phyloP scores from a whole-genome alignment of 2,329 filamentous ascomycete species.

The Beauveria brongniartii region DNA sequence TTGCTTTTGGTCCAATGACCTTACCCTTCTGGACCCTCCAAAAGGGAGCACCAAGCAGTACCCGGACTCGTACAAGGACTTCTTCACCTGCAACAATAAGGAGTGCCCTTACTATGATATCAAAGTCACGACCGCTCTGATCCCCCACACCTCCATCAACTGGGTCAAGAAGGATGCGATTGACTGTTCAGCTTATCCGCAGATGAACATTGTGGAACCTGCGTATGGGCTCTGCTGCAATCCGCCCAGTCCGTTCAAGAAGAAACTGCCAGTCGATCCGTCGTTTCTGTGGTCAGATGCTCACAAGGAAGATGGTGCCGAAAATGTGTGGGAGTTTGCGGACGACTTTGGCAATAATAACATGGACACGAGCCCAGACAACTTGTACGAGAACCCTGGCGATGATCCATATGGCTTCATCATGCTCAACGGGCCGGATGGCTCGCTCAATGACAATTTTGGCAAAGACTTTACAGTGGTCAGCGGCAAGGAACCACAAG shows the following conservation, averaged over 20 bases:
- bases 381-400: constrained; percentile 11
- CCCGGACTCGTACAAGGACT: not conserved
- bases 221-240: not conserved
- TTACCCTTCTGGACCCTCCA: not conserved
- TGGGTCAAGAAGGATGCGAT: not conserved
- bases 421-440: constrained; percentile 22
- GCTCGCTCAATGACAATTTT: constrained; percentile 21
- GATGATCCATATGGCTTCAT: constrained; percentile 23
- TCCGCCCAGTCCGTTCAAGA: not conserved
- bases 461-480: constrained; percentile 16
- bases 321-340: not conserved
- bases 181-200: not conserved
- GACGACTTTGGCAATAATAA: constrained; percentile 16
- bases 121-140: not conserved
- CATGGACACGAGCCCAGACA: constrained; percentile 13
- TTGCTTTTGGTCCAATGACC: not conserved
- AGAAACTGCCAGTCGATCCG: not conserved
- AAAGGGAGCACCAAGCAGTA: not conserved
- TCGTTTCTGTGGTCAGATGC: not conserved
- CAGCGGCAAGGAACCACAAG: constrained; percentile 8
- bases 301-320: not conserved
- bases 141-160: not conserved
- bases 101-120: constrained; percentile 8
- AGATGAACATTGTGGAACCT: constrained; percentile 12
- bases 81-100: not conserved